These are phyloP conservation scores for Pachyrhizus erosus DNA, from an alignment of 306 rosid species.

Conservation along the genomic window DNA sequence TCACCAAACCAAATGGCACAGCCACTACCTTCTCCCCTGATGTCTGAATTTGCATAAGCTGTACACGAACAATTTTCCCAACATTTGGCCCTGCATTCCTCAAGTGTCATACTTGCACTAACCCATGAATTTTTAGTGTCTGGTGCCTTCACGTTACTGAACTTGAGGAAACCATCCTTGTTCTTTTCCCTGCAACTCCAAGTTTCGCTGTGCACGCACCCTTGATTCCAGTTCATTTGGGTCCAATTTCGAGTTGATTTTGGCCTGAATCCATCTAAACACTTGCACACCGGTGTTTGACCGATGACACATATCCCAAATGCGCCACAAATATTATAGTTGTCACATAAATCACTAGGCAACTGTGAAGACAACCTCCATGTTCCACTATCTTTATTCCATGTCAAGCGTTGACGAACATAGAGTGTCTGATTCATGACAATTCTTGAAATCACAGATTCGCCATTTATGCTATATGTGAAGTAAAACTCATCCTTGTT, in stretches of 20 bases:
- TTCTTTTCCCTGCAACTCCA: conserved; percentile 38
- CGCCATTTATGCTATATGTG: not conserved
- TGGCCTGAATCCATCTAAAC: conserved; percentile 54
- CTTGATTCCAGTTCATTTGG: conserved; percentile 47
- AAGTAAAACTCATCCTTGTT: not conserved
- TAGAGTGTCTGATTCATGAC: conserved; percentile 43
- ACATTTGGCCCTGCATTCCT: conserved; percentile 56
- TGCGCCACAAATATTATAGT: conserved; percentile 49
- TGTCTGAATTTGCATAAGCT: conserved; percentile 53
- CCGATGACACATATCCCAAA: conserved; percentile 45
- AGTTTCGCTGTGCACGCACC: not conserved
- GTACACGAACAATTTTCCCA: conserved; percentile 60
- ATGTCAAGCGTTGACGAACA: conserved; percentile 1
- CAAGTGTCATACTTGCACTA: conserved; percentile 45
- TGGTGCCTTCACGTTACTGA: not conserved
- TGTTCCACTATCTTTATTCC: conserved; percentile 30
- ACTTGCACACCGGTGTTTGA: conserved; percentile 45
- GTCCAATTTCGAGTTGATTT: conserved; percentile 53
- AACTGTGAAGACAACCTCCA: conserved; percentile 35
- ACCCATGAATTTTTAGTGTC: conserved; percentile 51
- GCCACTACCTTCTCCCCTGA: conserved; percentile 55
- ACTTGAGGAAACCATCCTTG: not conserved
- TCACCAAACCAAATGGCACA: conserved; percentile 63
- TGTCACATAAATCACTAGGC: conserved; percentile 57
- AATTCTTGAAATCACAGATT: conserved; percentile 38